Percentiles rank a stretch among this genome's conserved stretches.
These are phyloP conservation scores for Mortierella sp. DNA, from an alignment of 371 early-diverging fungal genomes.

Conservation along the genomic window DNA sequence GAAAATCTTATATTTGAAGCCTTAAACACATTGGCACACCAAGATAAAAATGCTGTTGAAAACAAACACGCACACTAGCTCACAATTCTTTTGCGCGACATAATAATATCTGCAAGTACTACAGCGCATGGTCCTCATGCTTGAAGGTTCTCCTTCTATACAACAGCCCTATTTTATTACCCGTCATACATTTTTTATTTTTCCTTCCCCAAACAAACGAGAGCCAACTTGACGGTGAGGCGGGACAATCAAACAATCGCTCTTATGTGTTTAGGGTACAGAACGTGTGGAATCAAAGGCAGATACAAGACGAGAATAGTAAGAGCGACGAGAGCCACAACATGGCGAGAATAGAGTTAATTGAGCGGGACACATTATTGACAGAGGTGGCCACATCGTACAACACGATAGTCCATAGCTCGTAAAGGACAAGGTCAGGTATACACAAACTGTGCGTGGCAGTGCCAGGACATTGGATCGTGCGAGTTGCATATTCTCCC, in stretches of 20 bases:
- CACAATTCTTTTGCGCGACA: slow-evolving; percentile 2
- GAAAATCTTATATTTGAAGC: too few relatives aligned
- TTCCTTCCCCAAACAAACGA: slow-evolving; percentile 3
- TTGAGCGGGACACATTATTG: neutral
- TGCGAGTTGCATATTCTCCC: too few relatives aligned
- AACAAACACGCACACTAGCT: neutral
- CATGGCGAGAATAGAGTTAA: slow-evolving; percentile 10
- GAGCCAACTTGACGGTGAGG: slow-evolving; percentile 3
- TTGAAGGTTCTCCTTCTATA: neutral
- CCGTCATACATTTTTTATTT: neutral
- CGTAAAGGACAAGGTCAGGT: neutral
- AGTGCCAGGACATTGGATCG: too few relatives aligned
- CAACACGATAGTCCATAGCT: neutral
- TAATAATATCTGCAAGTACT: neutral
- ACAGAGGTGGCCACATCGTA: neutral
- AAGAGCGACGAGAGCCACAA: slow-evolving; percentile 6
- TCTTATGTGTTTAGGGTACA: neutral
- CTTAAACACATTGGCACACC: neutral
- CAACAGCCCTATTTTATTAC: neutral
- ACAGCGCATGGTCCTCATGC: slow-evolving; percentile 2
- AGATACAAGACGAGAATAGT: neutral
- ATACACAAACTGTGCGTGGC: neutral
- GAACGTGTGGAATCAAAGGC: neutral
- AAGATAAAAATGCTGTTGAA: neutral
- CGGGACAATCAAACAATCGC: slow-evolving; percentile 5